Base-by-base conservation (phyloP, 805 yeast species). In the Cyberlindnera euphorbiiphila region DNA sequence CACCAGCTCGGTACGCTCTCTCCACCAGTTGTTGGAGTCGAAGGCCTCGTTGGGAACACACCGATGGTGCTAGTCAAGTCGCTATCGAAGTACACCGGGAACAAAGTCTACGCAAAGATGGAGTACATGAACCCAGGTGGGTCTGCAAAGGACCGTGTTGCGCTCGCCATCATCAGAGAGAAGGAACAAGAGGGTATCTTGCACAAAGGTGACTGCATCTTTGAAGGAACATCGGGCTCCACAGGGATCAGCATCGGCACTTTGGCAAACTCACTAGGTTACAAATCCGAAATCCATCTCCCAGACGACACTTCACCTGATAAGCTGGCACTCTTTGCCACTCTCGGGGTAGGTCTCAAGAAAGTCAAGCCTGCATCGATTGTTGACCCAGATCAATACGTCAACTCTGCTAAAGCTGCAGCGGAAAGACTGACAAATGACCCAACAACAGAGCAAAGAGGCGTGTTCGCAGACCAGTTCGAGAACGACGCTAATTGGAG, bases 161-260 rank as follows among this genome's bases (percentile, higher is more conserved):
- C 98, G 0, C 63, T 85, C 15, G 86, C 93, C 4, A 82, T 91
- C 30, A 82, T 91, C 13, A 66, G 75, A 39, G 75, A 76, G 16
- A 84, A 83, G 39, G 95, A 86, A 54, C 38, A 49, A 5, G 34
- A 52, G 31, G 93, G 93, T 0, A 54, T 65, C 6, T 58, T 89
- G 26, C 56, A 64, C 5, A 61, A 69, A 36, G 87, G 85, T 1
- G 93, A 86, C 52, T 68, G 78, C 11, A 82, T 91, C 2, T 88
- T 80, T 59, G 98, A 91, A 64, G 98, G 98, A 7, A 93, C 98
- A 0, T 81, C 93, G 9, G 98, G 98, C 0, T 88, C 97, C 0
- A 91, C 98, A 0, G 98, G 98, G 3, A 93, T 93, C 10, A 85
- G 96, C 2, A 73, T 91, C 50, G 96, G 97, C 0, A 76, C 88